Percentiles rank a stretch among this genome's conserved stretches.
Evolutionary conservation across 1,284 basidiomycete genomes (phyloP).

Genomic region (Peniophora sp.): DNA sequence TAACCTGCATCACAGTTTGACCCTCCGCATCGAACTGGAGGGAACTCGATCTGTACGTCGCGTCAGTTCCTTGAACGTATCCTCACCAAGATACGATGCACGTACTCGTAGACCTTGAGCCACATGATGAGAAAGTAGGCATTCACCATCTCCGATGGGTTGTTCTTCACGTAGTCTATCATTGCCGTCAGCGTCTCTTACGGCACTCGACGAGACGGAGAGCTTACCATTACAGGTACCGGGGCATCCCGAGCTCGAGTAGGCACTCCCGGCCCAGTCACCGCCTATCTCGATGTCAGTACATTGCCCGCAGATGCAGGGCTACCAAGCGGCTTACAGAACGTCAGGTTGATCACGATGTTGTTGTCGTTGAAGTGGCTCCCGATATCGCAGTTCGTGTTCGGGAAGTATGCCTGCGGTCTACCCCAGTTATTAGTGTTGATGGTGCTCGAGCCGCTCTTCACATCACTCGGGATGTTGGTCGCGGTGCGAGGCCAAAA

Average conservation of each 20-base stretch:
- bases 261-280: not conserved
- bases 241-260: not conserved
- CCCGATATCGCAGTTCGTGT: constrained; percentile 30
- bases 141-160: not conserved
- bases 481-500: constrained; percentile 35
- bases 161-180: not conserved
- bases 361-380: constrained; percentile 34
- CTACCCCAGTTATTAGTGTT: constrained; percentile 36
- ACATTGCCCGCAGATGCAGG: not conserved
- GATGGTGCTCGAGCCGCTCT: constrained; percentile 25
- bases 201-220: not conserved
- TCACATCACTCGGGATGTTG: constrained; percentile 32
- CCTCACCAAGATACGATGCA: not conserved
- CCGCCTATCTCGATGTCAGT: not conserved
- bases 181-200: not conserved
- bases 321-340: constrained; percentile 8
- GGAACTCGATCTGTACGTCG: no score
- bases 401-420: constrained; percentile 34
- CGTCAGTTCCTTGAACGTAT: no score
- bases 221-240: not conserved
- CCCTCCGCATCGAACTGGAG: no score
- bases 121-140: constrained; percentile 3
- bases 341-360: constrained; percentile 35
- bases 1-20: no score
- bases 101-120: constrained; percentile 1